These are phyloP conservation scores for Astragalus membranaceus DNA, from an alignment of 306 rosid species.

Conservation along the genomic window DNA sequence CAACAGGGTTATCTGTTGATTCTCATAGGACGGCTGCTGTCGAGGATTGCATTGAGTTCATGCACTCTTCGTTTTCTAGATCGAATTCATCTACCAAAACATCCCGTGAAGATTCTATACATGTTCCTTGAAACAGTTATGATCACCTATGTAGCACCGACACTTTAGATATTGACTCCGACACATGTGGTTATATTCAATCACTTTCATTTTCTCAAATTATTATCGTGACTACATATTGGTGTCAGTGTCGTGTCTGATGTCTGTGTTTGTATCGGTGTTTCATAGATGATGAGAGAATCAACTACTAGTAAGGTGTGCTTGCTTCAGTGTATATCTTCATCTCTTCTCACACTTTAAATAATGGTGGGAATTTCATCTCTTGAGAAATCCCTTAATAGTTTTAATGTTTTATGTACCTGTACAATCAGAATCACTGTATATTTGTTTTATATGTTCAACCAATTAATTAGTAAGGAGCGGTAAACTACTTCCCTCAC, in stretches of 20 bases:
- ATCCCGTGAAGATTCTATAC: slow-evolving; percentile 5
- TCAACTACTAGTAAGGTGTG: not conserved
- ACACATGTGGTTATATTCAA: too few species aligned
- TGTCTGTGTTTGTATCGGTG: too few species aligned
- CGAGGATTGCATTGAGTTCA: slow-evolving; percentile 83
- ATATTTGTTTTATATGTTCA: slow-evolving; percentile 4
- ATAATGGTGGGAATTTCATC: not conserved
- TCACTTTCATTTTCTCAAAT: too few species aligned
- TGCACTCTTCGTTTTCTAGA: slow-evolving; percentile 67
- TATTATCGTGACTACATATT: too few species aligned
- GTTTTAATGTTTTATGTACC: not conserved
- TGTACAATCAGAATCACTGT: not conserved
- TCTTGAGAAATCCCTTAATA: not conserved
- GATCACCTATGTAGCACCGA: not conserved
- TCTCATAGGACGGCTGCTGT: slow-evolving; percentile 69
- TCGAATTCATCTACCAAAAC: slow-evolving; percentile 42
- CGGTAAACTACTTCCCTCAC: not conserved
- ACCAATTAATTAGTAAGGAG: too few species aligned
- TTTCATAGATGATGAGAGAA: not conserved
- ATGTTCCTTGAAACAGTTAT: slow-evolving; percentile 11
- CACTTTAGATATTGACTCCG: too few species aligned
- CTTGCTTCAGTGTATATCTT: not conserved
- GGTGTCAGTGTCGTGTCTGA: too few species aligned
- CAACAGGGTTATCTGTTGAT: slow-evolving; percentile 35
- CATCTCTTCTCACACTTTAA: not conserved